Conservation (phyloP, 352 stramenopile species). For the Lagenidium giganteum region DNA sequence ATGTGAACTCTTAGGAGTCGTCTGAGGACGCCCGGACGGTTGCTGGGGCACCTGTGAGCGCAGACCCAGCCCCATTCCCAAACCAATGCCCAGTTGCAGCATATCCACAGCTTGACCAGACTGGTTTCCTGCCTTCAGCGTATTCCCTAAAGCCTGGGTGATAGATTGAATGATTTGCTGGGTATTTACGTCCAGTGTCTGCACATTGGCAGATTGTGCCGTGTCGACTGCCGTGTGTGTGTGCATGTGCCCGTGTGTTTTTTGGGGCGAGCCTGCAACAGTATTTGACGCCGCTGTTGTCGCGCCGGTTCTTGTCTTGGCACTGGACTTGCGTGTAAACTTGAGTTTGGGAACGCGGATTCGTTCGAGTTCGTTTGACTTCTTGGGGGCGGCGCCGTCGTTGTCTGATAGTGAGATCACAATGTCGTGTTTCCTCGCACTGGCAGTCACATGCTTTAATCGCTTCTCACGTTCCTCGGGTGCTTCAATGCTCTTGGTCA, state of each 20-base stretch:
- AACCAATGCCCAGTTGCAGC: conserved; percentile 75
- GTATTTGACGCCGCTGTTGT: conserved; percentile 6
- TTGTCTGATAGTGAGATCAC: conserved; percentile 22
- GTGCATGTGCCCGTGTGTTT: not conserved
- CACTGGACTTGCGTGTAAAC: conserved; percentile 22
- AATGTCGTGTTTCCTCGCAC: conserved; percentile 64
- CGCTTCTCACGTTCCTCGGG: conserved; percentile 54
- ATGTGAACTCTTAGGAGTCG: no score
- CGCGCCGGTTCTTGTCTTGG: conserved; percentile 2
- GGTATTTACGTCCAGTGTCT: conserved; percentile 33
- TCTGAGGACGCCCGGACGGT: no score
- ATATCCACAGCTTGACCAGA: conserved; percentile 37
- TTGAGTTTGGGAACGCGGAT: conserved; percentile 53
- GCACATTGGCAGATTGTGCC: not conserved
- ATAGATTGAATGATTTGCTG: conserved; percentile 74
- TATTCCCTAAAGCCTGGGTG: conserved; percentile 57
- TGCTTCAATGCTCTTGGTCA: conserved; percentile 80
- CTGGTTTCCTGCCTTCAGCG: conserved; percentile 24
- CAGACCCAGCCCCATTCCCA: conserved; percentile 89
- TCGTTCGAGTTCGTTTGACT: conserved; percentile 24
- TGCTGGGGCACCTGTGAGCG: conserved; percentile 47
- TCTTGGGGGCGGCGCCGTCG: not conserved
- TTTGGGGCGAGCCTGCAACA: not conserved
- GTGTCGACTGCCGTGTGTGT: conserved; percentile 5
- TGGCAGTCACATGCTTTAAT: conserved; percentile 42